Base-by-base conservation (phyloP, 768 basidiomycete species). In the Rhizopogon roseolus region DNA sequence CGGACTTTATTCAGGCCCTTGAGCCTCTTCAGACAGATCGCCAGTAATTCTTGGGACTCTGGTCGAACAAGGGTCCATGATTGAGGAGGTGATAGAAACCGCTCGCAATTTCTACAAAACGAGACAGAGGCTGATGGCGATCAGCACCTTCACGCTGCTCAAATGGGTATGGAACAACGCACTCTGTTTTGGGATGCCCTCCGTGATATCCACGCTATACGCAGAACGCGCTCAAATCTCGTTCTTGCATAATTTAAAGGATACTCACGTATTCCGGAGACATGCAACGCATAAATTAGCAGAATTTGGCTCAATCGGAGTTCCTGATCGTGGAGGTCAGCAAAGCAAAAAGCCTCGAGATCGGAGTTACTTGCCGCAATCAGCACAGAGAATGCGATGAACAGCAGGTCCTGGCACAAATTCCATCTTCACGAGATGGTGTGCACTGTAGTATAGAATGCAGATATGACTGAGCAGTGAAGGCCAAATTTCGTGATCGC, bases 181-280 rank as follows among this genome's bases (percentile, higher is more conserved):
- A 88, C 90, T 84, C 82, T 92, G 91, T 66, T 94, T 98, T 6
- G 95, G 96, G 50, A 98, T 98, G 13, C 93, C 94, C 67, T 98
- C 96, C 1, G 95, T 98, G 66, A 99, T 96, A 69, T 99, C 97
- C 56, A 98, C 85, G 7, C 90, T 93, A 62, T 4, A 39, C 45
- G 19, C 28, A 6, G 22, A 43, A 28, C 13, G 0, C 16, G 25
- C 2, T 45, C 50, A 11, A 43, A 27, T 27, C 1, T 16, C 13
- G 13, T 10, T 19, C 22, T 55, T 49, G n/a, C n/a, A 19, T 6
- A 0, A n/a, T 38, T 49, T 41, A 17, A 17, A 54, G 34, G 5
- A 7, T 14, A 71, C 86, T 57, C 66, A 88, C 88, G 87, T 86
- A 78, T 95, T 96, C 53, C 93, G 74, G 41, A 97, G 76, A 65